Conservation (phyloP, 2,329 filamentous ascomycete genomes). For the Zymoseptoria crescenta region DNA sequence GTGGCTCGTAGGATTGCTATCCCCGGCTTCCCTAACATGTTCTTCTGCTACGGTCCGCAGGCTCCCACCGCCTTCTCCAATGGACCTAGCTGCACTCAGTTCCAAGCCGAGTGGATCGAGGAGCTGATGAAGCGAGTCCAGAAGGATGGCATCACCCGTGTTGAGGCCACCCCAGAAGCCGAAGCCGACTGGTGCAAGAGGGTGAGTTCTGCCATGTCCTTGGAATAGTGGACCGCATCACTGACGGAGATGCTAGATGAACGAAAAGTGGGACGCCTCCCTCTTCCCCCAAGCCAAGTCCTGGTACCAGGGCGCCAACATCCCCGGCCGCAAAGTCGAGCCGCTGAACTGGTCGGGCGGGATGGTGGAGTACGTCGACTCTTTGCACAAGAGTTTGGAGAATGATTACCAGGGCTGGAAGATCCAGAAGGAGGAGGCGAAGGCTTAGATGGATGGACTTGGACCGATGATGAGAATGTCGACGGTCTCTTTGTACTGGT, state of each 20-base stretch:
- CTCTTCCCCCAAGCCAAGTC: conserved; percentile 26
- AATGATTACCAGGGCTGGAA: conserved; percentile 26
- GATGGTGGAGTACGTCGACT: conserved; percentile 26
- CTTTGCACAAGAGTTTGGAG: conserved; percentile 22
- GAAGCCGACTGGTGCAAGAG: conserved; percentile 36
- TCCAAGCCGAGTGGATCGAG: conserved; percentile 38
- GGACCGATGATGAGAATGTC: background rate
- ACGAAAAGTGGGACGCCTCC: conserved; percentile 24
- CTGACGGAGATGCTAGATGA: conserved; percentile 10
- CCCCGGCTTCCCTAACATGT: conserved; percentile 32
- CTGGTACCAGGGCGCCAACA: conserved; percentile 35
- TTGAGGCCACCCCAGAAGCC: conserved; percentile 31
- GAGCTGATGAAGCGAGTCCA: conserved; percentile 34
- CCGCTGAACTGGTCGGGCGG: conserved; percentile 40
- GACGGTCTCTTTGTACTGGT: background rate
- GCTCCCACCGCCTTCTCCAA: conserved; percentile 42
- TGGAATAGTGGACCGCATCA: conserved; percentile 3
- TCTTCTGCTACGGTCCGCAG: conserved; percentile 40
- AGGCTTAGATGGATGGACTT: background rate
- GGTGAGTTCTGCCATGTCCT: too few relatives aligned
- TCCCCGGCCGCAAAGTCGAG: conserved; percentile 40
- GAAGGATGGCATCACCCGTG: conserved; percentile 33
- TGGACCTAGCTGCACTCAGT: conserved; percentile 37
- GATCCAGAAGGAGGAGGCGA: conserved; percentile 10
- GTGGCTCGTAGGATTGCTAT: too few relatives aligned